Evolutionary conservation across 257 asterid genomes (phyloP).

Genomic region (Rehmannia glutinosa): DNA sequence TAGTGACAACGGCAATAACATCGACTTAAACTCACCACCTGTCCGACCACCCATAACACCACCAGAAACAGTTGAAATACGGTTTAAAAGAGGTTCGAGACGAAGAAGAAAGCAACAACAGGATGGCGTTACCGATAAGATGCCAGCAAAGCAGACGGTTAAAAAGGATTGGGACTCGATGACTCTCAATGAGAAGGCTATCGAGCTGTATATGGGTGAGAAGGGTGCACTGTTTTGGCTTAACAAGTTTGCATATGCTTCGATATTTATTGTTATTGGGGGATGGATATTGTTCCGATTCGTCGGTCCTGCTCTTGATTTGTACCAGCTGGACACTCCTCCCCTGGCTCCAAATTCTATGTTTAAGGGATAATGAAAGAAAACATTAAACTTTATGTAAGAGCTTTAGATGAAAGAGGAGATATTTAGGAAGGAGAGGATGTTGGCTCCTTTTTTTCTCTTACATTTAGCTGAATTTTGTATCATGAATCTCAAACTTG

Average conservation of each 20-base stretch:
- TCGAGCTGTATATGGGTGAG: slow-evolving; percentile 75
- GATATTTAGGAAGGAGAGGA: no score
- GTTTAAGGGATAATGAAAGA: slow-evolving; percentile 38
- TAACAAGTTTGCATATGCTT: slow-evolving; percentile 87
- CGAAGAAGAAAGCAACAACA: slow-evolving; percentile 36
- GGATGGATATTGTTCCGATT: slow-evolving; percentile 86
- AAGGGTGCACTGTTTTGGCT: slow-evolving; percentile 80
- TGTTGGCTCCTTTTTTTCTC: no score
- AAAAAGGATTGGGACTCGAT: slow-evolving; percentile 82
- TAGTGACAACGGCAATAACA: slow-evolving; percentile 28
- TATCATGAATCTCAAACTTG: not conserved
- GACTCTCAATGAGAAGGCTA: slow-evolving; percentile 63
- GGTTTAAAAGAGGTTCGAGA: slow-evolving; percentile 70
- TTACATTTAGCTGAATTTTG: not conserved
- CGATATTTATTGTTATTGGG: slow-evolving; percentile 74
- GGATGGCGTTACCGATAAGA: slow-evolving; percentile 17
- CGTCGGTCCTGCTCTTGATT: slow-evolving; percentile 72
- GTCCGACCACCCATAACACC: slow-evolving; percentile 39
- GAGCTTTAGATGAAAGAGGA: no score
- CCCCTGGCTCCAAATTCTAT: slow-evolving; percentile 62
- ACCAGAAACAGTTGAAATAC: slow-evolving; percentile 48
- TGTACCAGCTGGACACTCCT: slow-evolving; percentile 82
- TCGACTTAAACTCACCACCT: slow-evolving; percentile 29
- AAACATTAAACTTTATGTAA: not conserved
- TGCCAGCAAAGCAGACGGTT: slow-evolving; percentile 18